A percentile compares a stretch with the other conserved stretches of the same genome.
phyloP scores from a whole-genome alignment of 2,329 filamentous ascomycete genomes.

The Exophiala oligosperma region DNA sequence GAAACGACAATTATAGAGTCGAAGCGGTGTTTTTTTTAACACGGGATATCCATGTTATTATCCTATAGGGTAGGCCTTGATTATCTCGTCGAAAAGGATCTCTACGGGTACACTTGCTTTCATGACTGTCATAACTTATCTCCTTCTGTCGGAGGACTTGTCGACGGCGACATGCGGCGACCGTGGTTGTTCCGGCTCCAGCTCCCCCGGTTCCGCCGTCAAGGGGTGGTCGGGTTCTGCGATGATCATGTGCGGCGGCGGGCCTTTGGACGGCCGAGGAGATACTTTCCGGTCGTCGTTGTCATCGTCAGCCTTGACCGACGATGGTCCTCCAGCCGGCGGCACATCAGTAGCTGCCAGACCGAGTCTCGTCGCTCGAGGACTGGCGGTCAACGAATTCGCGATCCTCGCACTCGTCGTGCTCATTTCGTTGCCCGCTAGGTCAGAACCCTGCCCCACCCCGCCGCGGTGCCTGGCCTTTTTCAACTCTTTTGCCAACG shows the following conservation, averaged over 20 bases:
- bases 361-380: constrained; percentile 9
- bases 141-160: neutral
- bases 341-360: neutral
- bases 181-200: constrained; percentile 6
- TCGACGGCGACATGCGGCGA: constrained; percentile 9
- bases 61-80: too few species aligned
- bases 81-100: too few species aligned
- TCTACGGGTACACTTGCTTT: too few species aligned
- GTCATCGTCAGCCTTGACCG: constrained; percentile 6
- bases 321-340: neutral
- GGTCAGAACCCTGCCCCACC: constrained; percentile 2
- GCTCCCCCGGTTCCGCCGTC: constrained; percentile 18
- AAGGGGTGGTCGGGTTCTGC: constrained; percentile 6
- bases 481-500: constrained; percentile 17
- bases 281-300: neutral
- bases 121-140: neutral
- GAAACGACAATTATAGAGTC: too few species aligned
- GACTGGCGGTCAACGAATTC: constrained; percentile 17
- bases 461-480: constrained; percentile 21
- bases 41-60: too few species aligned
- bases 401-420: constrained; percentile 19
- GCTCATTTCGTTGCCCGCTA: neutral
- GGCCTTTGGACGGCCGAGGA: too few species aligned
- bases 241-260: neutral
- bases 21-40: too few species aligned